A percentile compares a stretch with the other conserved stretches of the same genome.
phyloP scores from a whole-genome alignment of 768 basidiomycete species.

The Suillus clintonianus region DNA sequence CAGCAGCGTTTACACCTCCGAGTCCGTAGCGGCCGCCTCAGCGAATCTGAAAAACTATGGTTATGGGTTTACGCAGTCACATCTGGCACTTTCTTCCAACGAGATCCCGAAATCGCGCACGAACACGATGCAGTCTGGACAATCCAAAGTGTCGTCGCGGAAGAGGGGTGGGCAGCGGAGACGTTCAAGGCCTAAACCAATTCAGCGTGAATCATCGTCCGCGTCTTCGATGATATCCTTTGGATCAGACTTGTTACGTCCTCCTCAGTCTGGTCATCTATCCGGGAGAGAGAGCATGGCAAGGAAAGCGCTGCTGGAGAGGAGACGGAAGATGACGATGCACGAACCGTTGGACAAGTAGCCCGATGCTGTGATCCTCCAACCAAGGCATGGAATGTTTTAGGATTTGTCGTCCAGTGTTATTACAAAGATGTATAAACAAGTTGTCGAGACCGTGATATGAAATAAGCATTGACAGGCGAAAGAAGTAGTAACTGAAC shows the following conservation, averaged over 20 bases:
- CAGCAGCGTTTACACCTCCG: slow-evolving; percentile 27
- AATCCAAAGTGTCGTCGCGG: not conserved
- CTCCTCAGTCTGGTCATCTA: slow-evolving; percentile 3
- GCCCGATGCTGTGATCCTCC: not conserved
- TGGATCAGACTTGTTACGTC: slow-evolving; percentile 12
- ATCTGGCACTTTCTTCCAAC: slow-evolving; percentile 4
- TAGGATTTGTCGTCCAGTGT: not conserved
- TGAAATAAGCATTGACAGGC: not conserved
- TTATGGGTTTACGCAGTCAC: slow-evolving; percentile 18
- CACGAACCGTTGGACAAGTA: not conserved
- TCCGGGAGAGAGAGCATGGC: slow-evolving; percentile 24
- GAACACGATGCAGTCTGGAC: slow-evolving; percentile 10
- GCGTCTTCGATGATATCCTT: slow-evolving; percentile 28
- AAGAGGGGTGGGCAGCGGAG: not conserved
- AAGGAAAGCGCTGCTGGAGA: slow-evolving; percentile 26
- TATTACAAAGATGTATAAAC: slow-evolving; percentile 3
- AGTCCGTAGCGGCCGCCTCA: slow-evolving; percentile 16
- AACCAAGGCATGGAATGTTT: not conserved
- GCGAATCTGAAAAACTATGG: slow-evolving; percentile 27
- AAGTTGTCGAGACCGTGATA: not conserved
- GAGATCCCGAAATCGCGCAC: not conserved
- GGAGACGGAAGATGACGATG: slow-evolving; percentile 20
- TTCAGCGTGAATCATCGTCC: slow-evolving; percentile 23
- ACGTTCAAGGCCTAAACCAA: slow-evolving; percentile 14
- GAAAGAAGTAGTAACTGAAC: not conserved